Conservation (phyloP, 2,329 filamentous ascomycete species). For the Thielaviopsis punctulata region DNA sequence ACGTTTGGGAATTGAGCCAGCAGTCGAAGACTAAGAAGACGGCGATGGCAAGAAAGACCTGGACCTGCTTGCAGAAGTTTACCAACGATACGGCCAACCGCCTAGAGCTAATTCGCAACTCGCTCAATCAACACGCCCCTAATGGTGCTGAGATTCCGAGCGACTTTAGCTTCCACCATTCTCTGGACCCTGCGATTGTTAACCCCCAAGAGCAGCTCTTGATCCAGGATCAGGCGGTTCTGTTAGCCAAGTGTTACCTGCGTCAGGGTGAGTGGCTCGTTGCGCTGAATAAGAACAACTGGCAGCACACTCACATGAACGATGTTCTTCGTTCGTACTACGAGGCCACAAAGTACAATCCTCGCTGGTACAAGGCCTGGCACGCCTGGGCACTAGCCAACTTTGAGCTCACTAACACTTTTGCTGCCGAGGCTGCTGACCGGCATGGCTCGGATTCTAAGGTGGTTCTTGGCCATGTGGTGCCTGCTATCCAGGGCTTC, state of each 20-base stretch:
- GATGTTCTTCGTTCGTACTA: constrained; percentile 85
- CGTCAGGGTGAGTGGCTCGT: constrained; percentile 96
- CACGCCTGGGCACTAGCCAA: constrained; percentile 97
- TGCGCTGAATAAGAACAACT: constrained; percentile 67
- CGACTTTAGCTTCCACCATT: constrained; percentile 34
- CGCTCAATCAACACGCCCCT: constrained; percentile 28
- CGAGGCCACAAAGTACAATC: constrained; percentile 84
- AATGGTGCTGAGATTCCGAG: constrained; percentile 27
- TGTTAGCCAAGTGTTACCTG: constrained; percentile 89
- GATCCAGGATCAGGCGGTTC: constrained; percentile 42
- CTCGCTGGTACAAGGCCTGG: constrained; percentile 97
- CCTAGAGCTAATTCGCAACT: constrained; percentile 35
- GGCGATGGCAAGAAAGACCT: constrained; percentile 34
- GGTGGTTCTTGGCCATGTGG: constrained; percentile 70
- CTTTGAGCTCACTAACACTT: constrained; percentile 84
- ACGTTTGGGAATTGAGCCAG: constrained; percentile 78
- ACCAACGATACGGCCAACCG: constrained; percentile 40
- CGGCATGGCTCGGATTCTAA: constrained; percentile 34
- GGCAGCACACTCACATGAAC: constrained; percentile 70
- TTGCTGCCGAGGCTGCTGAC: constrained; percentile 18
- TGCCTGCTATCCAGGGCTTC: constrained; percentile 89
- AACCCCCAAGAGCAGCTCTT: constrained; percentile 34
- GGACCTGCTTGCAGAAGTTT: constrained; percentile 43
- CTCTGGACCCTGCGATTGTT: constrained; percentile 27
- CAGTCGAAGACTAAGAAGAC: constrained; percentile 24